Conservation (phyloP, 2,329 filamentous ascomycete species). For the Aureobasidium mangrovei region DNA sequence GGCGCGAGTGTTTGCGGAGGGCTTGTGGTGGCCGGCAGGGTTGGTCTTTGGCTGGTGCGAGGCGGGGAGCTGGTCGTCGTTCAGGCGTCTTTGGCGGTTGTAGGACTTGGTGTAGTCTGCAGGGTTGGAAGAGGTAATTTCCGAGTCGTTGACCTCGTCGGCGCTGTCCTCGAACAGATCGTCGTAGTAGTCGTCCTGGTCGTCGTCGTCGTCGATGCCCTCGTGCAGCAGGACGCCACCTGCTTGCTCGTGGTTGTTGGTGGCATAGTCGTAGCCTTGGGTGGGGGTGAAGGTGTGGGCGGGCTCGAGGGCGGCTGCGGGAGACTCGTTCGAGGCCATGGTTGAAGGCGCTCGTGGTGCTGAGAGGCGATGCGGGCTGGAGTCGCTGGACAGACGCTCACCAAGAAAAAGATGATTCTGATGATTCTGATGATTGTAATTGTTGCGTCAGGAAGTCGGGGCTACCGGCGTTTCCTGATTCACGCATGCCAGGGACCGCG, state of each 20-base stretch:
- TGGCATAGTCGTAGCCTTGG: constrained; percentile 23
- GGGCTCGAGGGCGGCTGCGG: constrained; percentile 20
- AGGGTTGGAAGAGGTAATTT: constrained; percentile 48
- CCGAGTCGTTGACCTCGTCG: constrained; percentile 54
- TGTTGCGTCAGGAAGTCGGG: constrained; percentile 6
- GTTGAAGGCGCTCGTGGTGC: background rate
- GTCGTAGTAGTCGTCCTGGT: constrained; percentile 56
- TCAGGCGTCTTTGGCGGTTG: constrained; percentile 70
- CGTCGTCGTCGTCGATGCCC: constrained; percentile 27
- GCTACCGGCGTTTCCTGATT: constrained; percentile 10
- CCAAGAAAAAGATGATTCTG: background rate
- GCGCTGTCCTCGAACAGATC: constrained; percentile 43
- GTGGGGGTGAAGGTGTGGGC: constrained; percentile 25
- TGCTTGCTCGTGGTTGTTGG: constrained; percentile 18
- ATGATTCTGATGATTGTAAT: background rate
- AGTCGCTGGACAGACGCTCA: too few species aligned
- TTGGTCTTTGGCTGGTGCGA: constrained; percentile 61
- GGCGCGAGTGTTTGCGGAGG: constrained; percentile 67
- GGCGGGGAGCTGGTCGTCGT: constrained; percentile 42
- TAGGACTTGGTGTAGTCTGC: constrained; percentile 75
- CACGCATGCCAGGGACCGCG: background rate
- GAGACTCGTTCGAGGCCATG: constrained; percentile 10
- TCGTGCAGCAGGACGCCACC: constrained; percentile 2
- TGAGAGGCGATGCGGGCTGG: too few species aligned
- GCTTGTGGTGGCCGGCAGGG: constrained; percentile 50